phyloP scores from a whole-genome alignment of 805 yeast species.

The Metschnikowia cubensis region DNA sequence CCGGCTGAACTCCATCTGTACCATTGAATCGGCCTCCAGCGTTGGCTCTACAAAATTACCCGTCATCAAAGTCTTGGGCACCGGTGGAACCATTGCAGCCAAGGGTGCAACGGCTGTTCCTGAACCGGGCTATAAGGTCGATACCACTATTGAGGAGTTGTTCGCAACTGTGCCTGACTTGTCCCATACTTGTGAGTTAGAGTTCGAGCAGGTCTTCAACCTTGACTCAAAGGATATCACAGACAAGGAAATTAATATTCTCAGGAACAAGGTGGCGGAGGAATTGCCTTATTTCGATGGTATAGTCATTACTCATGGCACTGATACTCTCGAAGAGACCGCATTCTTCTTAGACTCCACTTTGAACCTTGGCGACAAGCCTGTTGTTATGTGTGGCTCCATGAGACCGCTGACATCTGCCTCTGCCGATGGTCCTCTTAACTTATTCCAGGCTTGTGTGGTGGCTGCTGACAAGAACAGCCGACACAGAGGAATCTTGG shows the following conservation, averaged over 20 bases:
- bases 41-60: conserved; percentile 23
- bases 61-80: conserved; percentile 47
- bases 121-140: conserved; percentile 54
- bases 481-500: conserved; percentile 56
- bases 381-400: conserved; percentile 66
- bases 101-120: conserved; percentile 45
- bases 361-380: conserved; percentile 36
- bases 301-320: conserved; percentile 67
- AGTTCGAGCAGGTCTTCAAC: conserved; percentile 60
- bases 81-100: conserved; percentile 60
- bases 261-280: conserved; percentile 44
- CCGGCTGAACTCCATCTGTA: conserved; percentile 29
- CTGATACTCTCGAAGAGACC: conserved; percentile 66
- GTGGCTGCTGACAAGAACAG: conserved; percentile 54
- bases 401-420: conserved; percentile 73
- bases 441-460: conserved; percentile 63
- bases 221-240: conserved; percentile 58
- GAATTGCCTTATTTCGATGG: conserved; percentile 49
- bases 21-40: conserved; percentile 17
- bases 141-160: conserved; percentile 35
- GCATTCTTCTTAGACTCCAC: conserved; percentile 58
- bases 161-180: conserved; percentile 54
- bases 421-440: conserved; percentile 72
- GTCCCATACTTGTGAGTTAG: conserved; percentile 49
- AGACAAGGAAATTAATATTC: conserved; percentile 40